Evolutionary conservation across 2,329 filamentous ascomycete genomes (phyloP).

Genomic region (Clarireedia sp.): DNA sequence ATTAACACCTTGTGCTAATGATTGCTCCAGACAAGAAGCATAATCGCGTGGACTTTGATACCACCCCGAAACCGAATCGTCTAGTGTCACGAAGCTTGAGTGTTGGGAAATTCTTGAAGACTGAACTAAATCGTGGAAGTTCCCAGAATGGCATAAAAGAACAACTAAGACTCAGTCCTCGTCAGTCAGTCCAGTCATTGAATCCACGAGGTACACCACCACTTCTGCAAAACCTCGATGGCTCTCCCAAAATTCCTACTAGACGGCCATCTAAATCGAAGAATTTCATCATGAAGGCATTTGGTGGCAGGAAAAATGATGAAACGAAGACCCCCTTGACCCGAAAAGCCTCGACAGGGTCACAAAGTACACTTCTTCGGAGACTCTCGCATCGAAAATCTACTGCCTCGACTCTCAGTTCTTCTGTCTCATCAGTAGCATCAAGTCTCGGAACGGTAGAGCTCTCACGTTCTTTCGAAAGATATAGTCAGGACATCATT

Average conservation of each 20-base stretch:
- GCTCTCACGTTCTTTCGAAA: constrained; percentile 8
- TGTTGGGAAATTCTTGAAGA: constrained; percentile 23
- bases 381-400: constrained; percentile 20
- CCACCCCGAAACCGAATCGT: constrained; percentile 22
- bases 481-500: constrained; percentile 16
- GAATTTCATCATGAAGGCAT: constrained; percentile 25
- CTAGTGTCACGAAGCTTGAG: constrained; percentile 19
- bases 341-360: constrained; percentile 3
- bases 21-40: not conserved
- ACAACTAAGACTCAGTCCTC: not conserved
- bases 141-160: constrained; percentile 12
- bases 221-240: not conserved
- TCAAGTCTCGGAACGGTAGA: not conserved
- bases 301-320: constrained; percentile 16
- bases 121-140: constrained; percentile 17
- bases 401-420: not conserved
- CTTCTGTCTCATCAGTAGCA: not conserved
- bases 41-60: not conserved
- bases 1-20: not conserved
- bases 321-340: constrained; percentile 7
- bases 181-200: constrained; percentile 12
- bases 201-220: not conserved
- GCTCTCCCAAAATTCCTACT: constrained; percentile 16
- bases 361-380: constrained; percentile 17
- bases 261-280: constrained; percentile 25